These are phyloP conservation scores for Coemansia sp. DNA, from an alignment of 192 early-diverging fungal genomes.

Conservation along the genomic window DNA sequence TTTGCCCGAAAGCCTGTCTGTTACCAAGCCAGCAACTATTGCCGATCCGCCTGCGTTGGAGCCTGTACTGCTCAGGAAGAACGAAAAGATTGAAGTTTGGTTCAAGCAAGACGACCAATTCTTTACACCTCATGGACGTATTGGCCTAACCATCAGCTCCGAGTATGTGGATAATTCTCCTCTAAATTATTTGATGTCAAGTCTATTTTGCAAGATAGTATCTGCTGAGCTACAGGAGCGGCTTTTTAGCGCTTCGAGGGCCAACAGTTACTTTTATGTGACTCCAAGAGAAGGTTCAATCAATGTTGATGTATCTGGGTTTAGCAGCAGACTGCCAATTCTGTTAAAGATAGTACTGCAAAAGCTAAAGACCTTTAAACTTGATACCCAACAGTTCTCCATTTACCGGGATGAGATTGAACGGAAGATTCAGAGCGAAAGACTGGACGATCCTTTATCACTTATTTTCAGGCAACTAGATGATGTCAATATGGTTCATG, in stretches of 20 bases:
- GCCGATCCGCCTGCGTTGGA: no score
- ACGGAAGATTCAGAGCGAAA: neutral
- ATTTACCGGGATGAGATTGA: slow-evolving; percentile 10
- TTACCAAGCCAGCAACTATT: neutral
- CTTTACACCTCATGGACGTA: no score
- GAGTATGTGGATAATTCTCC: no score
- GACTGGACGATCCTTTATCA: neutral
- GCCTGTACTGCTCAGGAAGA: no score
- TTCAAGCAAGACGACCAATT: no score
- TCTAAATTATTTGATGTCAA: no score
- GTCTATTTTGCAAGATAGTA: no score
- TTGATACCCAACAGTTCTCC: slow-evolving; percentile 68
- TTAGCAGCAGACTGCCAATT: slow-evolving; percentile 77
- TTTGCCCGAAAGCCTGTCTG: slow-evolving; percentile 35
- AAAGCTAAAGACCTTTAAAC: slow-evolving; percentile 62
- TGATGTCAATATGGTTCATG: neutral
- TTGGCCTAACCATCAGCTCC: no score
- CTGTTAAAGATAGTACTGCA: slow-evolving; percentile 69
- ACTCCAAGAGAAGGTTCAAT: slow-evolving; percentile 60
- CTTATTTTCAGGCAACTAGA: neutral
- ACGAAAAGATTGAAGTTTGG: no score
- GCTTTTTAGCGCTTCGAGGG: no score
- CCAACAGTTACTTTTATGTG: slow-evolving; percentile 53
- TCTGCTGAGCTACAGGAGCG: no score
- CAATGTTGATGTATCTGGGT: slow-evolving; percentile 69